A percentile compares a stretch with the other conserved stretches of the same genome.
phyloP scores from a whole-genome alignment of 148 eudicot species.

The Rhododendron griersonianum region DNA sequence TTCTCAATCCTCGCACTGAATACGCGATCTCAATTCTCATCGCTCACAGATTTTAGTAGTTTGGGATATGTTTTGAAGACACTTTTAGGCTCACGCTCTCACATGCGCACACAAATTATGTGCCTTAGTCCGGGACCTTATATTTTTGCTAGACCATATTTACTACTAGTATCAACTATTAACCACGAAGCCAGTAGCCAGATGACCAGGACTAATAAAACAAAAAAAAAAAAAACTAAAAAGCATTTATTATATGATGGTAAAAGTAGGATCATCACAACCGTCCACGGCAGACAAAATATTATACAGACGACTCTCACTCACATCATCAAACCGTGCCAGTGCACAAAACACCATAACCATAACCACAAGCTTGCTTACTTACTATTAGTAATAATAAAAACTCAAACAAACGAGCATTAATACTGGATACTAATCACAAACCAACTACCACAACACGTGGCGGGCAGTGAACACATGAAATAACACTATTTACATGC shows the following conservation, averaged over 20 bases:
- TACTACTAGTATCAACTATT: too few species aligned
- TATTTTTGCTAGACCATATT: too few species aligned
- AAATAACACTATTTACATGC: slow-evolving; percentile 15
- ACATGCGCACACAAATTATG: too few species aligned
- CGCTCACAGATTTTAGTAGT: too few species aligned
- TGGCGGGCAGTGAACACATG: background rate
- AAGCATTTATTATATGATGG: background rate
- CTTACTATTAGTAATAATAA: background rate
- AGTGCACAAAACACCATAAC: too few species aligned
- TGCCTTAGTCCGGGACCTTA: too few species aligned
- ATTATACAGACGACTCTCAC: background rate
- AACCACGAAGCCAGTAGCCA: background rate
- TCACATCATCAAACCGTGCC: background rate
- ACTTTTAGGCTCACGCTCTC: too few species aligned
- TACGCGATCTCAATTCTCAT: too few species aligned
- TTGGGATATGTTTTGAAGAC: too few species aligned
- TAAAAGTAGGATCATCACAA: slow-evolving; percentile 6
- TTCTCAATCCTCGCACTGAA: too few species aligned
- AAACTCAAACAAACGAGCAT: background rate
- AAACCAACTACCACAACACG: background rate
- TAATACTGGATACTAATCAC: background rate
- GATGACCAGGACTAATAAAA: background rate
- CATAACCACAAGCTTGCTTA: background rate
- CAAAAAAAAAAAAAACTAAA: background rate
- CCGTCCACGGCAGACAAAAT: slow-evolving; percentile 3